Evolutionary conservation across 1,139 yeast genomes (phyloP).

Genomic region (Starmera stellimalicola): DNA sequence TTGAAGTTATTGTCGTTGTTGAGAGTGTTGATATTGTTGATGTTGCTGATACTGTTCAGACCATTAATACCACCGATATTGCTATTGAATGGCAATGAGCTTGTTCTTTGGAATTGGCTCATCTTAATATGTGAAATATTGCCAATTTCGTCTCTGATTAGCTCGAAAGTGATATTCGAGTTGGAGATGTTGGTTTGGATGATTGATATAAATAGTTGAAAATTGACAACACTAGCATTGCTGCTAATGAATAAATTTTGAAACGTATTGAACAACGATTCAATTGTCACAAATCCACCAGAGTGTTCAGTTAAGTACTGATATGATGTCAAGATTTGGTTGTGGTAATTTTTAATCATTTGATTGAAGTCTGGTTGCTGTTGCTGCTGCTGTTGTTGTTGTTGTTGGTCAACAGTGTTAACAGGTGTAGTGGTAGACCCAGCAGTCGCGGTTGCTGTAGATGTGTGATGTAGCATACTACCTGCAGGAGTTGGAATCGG

Average conservation of each 20-base stretch:
- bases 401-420: no score
- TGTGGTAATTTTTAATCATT: slow-evolving; percentile 6
- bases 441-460: not conserved
- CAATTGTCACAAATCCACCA: slow-evolving; percentile 6
- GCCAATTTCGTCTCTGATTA: slow-evolving; percentile 4
- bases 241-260: slow-evolving; percentile 3
- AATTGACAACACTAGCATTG: slow-evolving; percentile 2
- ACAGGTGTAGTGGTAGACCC: not conserved
- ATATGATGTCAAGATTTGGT: slow-evolving; percentile 7
- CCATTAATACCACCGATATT: not conserved
- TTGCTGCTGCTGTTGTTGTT: not conserved
- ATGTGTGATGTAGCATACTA: not conserved
- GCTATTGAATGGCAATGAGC: slow-evolving; percentile 1
- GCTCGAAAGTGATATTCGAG: slow-evolving; percentile 2
- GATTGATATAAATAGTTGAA: slow-evolving; percentile 4
- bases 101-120: slow-evolving; percentile 1
- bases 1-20: not conserved
- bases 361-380: slow-evolving; percentile 1
- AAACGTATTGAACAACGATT: slow-evolving; percentile 4
- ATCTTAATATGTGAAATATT: slow-evolving; percentile 5
- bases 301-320: slow-evolving; percentile 4
- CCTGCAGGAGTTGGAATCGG: not conserved
- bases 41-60: not conserved
- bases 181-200: slow-evolving; percentile 4
- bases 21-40: not conserved